Evolutionary conservation across 805 yeast species (phyloP).

Genomic region (Yamadazyma takamatsuzukensis): DNA sequence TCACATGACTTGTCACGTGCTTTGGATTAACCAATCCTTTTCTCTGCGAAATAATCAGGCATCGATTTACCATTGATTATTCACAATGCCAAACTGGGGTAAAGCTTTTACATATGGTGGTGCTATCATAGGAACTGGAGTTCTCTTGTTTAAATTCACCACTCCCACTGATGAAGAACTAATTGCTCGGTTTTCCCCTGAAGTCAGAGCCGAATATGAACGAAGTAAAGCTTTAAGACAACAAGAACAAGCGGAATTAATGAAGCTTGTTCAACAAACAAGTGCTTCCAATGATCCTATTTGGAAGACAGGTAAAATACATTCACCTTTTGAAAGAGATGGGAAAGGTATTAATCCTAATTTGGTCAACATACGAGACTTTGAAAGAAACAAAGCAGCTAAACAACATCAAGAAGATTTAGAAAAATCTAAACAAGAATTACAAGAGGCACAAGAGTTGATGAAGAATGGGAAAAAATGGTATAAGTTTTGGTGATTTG

Average conservation of each 20-base stretch:
- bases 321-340: slow-evolving; percentile 63
- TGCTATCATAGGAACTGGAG: slow-evolving; percentile 72
- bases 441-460: slow-evolving; percentile 24
- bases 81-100: too few relatives aligned
- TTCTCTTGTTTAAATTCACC: slow-evolving; percentile 63
- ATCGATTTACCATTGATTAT: too few relatives aligned
- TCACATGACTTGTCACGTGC: too few relatives aligned
- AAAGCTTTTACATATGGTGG: slow-evolving; percentile 62
- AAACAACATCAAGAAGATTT: slow-evolving; percentile 32
- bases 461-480: slow-evolving; percentile 20
- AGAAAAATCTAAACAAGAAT: slow-evolving; percentile 26
- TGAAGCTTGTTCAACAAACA: slow-evolving; percentile 62
- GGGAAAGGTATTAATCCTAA: slow-evolving; percentile 32
- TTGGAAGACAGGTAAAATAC: slow-evolving; percentile 74
- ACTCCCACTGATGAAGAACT: slow-evolving; percentile 85
- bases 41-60: too few relatives aligned
- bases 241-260: slow-evolving; percentile 65
- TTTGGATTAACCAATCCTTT: too few relatives aligned
- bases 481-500: slow-evolving; percentile 10
- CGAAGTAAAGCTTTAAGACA: slow-evolving; percentile 57
- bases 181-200: slow-evolving; percentile 74
- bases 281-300: slow-evolving; percentile 70
- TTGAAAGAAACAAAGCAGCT: slow-evolving; percentile 47
- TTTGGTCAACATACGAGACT: slow-evolving; percentile 41
- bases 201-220: slow-evolving; percentile 72